phyloP scores from a whole-genome alignment of 2,329 filamentous ascomycete species.

The Ceratocystis ficicola region DNA sequence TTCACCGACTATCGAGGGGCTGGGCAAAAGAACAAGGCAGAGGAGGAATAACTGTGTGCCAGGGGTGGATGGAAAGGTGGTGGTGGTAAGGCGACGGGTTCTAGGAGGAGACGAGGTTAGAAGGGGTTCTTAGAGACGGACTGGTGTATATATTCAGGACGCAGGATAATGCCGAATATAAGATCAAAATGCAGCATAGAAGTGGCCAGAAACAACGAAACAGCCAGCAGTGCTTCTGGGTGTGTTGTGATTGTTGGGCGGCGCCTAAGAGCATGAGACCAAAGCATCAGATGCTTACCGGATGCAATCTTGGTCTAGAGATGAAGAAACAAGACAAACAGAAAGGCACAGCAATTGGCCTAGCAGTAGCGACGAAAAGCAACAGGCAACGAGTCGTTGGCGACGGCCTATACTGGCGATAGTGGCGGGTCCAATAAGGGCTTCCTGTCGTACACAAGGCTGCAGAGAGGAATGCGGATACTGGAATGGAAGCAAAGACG shows the following conservation, averaged over 20 bases:
- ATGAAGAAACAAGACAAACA: not conserved
- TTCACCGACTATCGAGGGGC: constrained; percentile 24
- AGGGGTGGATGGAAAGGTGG: not conserved
- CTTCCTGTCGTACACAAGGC: not conserved
- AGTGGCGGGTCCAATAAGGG: not conserved
- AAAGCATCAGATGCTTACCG: constrained; percentile 4
- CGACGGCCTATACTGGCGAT: not conserved
- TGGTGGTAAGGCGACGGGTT: not conserved
- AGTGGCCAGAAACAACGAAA: not conserved
- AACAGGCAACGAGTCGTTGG: not conserved
- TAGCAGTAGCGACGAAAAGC: not conserved
- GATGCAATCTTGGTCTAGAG: not conserved
- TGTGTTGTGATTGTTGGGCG: not conserved
- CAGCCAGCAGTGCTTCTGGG: not conserved
- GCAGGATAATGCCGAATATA: not conserved
- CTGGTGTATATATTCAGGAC: not conserved
- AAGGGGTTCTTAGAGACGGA: not conserved
- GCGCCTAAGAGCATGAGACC: not conserved
- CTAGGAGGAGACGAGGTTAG: not conserved
- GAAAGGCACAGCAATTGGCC: not conserved
- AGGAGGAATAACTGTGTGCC: not conserved
- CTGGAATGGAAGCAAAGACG: constrained; percentile 1
- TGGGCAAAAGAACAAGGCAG: not conserved
- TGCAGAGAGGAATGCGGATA: not conserved
- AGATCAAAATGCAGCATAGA: not conserved